These are phyloP conservation scores for Dactylonectria macrodidyma DNA, from an alignment of 2,329 filamentous ascomycete genomes.

Conservation along the genomic window DNA sequence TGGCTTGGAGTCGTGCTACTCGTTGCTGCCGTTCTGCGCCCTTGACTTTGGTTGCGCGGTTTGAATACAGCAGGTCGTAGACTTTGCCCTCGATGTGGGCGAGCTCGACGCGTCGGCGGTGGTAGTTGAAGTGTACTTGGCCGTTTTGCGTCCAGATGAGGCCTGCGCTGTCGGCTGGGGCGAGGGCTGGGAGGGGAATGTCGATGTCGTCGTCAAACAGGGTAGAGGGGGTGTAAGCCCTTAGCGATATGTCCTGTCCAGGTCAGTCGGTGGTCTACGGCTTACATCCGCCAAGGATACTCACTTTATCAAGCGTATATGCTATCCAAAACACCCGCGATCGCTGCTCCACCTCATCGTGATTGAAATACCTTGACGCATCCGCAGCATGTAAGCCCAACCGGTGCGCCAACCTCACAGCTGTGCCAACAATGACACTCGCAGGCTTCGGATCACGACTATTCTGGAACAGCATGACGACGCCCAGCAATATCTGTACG, in stretches of 20 bases:
- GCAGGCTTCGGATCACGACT: constrained; percentile 55
- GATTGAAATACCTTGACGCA: constrained; percentile 40
- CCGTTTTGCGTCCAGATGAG: constrained; percentile 55
- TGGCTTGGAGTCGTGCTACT: constrained; percentile 46
- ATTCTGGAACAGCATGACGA: constrained; percentile 56
- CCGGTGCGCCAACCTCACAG: constrained; percentile 56
- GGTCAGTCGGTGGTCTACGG: background rate
- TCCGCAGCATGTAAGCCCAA: constrained; percentile 53
- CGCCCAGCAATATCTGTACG: constrained; percentile 56
- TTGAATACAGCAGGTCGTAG: constrained; percentile 57
- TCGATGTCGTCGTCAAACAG: constrained; percentile 59
- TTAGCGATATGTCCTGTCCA: constrained; percentile 52
- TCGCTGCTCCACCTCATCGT: constrained; percentile 53
- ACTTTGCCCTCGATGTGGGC: constrained; percentile 58
- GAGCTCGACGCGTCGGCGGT: constrained; percentile 57
- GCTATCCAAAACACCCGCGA: constrained; percentile 59
- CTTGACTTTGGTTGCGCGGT: constrained; percentile 46
- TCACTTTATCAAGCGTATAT: constrained; percentile 58
- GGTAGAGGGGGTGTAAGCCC: constrained; percentile 55
- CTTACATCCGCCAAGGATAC: accelerated
- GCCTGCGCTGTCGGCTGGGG: constrained; percentile 51
- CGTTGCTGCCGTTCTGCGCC: constrained; percentile 50
- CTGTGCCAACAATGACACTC: constrained; percentile 56
- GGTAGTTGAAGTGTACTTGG: constrained; percentile 53
- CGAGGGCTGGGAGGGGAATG: constrained; percentile 52